These are phyloP conservation scores for Digitaria exilis DNA, from an alignment of 202 grass and related monocot genomes.

Conservation along the genomic window DNA sequence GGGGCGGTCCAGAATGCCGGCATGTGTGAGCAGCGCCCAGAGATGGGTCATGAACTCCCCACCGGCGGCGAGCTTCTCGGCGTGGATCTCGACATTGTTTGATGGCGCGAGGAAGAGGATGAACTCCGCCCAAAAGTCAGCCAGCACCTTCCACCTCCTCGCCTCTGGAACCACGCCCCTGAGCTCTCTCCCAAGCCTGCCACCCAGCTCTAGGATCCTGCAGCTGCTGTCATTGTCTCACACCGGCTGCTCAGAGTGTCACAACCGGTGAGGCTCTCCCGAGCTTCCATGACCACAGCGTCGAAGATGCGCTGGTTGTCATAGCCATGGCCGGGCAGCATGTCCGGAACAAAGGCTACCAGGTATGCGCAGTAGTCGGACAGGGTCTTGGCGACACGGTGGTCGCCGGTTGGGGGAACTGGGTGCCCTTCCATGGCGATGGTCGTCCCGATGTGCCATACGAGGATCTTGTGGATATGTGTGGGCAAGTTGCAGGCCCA, in stretches of 20 bases:
- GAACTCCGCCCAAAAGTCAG: slow-evolving; percentile 26
- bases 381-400: background rate
- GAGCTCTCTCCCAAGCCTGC: slow-evolving; percentile 4
- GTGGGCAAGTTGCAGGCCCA: background rate
- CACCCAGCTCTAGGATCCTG: background rate
- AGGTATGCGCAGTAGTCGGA: slow-evolving; percentile 44
- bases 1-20: slow-evolving; percentile 32
- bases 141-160: slow-evolving; percentile 23
- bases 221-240: background rate
- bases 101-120: slow-evolving; percentile 25
- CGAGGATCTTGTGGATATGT: background rate
- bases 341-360: slow-evolving; percentile 34
- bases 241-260: background rate
- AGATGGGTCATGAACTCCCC: slow-evolving; percentile 46
- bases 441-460: slow-evolving; percentile 33
- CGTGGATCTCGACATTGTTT: slow-evolving; percentile 11
- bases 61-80: background rate
- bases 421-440: background rate
- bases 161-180: background rate
- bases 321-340: slow-evolving; percentile 20
- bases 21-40: slow-evolving; percentile 37
- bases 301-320: slow-evolving; percentile 11
- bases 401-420: background rate
- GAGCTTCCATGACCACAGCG: background rate
- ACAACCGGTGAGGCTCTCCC: background rate